A percentile compares a stretch with the other conserved stretches of the same genome.
phyloP scores from a whole-genome alignment of 2,329 filamentous ascomycete genomes.

The Fusarium praegraminearum region DNA sequence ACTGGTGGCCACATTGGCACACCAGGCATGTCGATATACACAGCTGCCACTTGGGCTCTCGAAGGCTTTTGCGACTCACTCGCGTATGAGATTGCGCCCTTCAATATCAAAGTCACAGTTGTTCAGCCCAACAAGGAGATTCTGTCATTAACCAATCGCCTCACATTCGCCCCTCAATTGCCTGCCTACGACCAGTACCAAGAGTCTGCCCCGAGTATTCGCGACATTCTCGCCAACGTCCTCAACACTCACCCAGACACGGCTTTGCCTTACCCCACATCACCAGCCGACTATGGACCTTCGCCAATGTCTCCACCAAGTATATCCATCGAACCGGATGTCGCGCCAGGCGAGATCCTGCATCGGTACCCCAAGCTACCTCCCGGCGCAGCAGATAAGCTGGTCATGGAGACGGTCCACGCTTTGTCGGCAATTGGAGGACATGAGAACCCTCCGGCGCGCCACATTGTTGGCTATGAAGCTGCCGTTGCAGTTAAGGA shows the following conservation, averaged over 20 bases:
- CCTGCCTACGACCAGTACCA: conserved; percentile 59
- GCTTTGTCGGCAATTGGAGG: conserved; percentile 92
- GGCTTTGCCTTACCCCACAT: conserved; percentile 53
- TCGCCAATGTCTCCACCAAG: conserved; percentile 51
- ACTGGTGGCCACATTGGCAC: conserved; percentile 94
- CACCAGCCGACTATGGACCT: conserved; percentile 45
- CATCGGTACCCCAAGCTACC: conserved; percentile 81
- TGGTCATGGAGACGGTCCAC: conserved; percentile 91
- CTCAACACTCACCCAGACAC: conserved; percentile 80
- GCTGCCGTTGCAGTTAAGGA: conserved; percentile 90
- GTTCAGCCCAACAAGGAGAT: conserved; percentile 97
- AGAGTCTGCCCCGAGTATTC: conserved; percentile 78
- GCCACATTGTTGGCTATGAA: conserved; percentile 94
- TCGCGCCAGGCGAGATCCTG: conserved; percentile 61
- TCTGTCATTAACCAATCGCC: conserved; percentile 84
- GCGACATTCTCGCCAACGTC: conserved; percentile 84
- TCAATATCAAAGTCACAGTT: conserved; percentile 96
- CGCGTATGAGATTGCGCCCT: conserved; percentile 95
- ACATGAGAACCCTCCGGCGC: conserved; percentile 92
- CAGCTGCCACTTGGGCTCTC: conserved; percentile 91
- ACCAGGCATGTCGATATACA: conserved; percentile 90
- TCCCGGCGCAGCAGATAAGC: conserved; percentile 72
- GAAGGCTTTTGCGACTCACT: conserved; percentile 97
- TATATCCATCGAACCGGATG: conserved; percentile 51
- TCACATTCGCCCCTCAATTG: conserved; percentile 85